Evolutionary conservation across 805 yeast species (phyloP), one percentile per base, ranked within the genome.

Genomic region (Nakazawaea sp.): DNA sequence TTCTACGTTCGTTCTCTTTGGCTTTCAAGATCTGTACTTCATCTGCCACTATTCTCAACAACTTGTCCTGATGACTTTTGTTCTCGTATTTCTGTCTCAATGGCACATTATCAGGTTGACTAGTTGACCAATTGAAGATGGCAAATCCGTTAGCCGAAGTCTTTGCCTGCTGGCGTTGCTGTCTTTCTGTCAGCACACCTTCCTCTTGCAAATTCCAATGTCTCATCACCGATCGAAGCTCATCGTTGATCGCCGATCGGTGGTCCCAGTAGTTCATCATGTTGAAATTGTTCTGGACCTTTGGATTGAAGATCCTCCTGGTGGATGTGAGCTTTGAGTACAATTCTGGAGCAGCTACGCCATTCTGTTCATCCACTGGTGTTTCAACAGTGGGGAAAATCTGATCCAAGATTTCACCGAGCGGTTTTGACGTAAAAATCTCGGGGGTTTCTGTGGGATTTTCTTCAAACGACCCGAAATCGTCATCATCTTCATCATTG

Each of bases 391-490:
- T 7, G 13, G 13, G n/a, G n/a, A 21, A 21, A 8, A 21, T 21
- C 10, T 21, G 10, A 10, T 21, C 10, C 24, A 21, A 21, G 7
- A 21, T 7, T 21, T 21, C 24, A 21, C 10, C 24, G 7, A 21
- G 10, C 10, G 24, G 24, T 21, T 21, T 21, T 21, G 7, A 8
- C 10, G 10, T 8, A 15, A 13, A 9, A 7, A 27, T 9, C 8
- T 27, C 16, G 12, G 35, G 32, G 18, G 13, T 15, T 11, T 18
- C 30, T 16, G 33, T 23, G 4, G 20, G 11, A 24, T 32, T 36
- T 18, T 38, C 36, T 29, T 33, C 41, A 32, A 38, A 38, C 7
- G 41, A 28, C 8, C 41, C 41, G 18, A 38, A 38, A 13, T 38
- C 41, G 13, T 23, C 30, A 18, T 33, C 41, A 18, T 21, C 24